These are phyloP conservation scores for Fusarium sambucinum DNA, from an alignment of 2,329 filamentous ascomycete genomes.

Conservation along the genomic window DNA sequence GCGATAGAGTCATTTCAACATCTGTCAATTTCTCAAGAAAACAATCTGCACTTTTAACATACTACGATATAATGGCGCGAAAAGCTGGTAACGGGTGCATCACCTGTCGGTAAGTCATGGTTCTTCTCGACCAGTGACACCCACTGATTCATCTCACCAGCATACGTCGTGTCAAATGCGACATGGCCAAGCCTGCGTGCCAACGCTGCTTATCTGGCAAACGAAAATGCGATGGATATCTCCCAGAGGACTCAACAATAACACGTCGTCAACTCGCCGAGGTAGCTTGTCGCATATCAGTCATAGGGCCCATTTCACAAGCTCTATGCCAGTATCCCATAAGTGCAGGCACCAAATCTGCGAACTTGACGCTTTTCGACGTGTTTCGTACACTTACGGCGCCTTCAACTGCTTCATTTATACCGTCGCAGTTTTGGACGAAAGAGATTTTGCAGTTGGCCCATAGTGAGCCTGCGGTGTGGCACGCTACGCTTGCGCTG, in stretches of 20 bases:
- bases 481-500: conserved; percentile 53
- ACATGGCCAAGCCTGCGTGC: conserved; percentile 51
- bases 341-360: conserved; percentile 1
- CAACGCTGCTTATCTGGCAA: conserved; percentile 43
- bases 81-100: conserved; percentile 46
- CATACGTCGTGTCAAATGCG: conserved; percentile 55
- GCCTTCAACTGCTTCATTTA: conserved; percentile 45
- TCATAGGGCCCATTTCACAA: conserved; percentile 49
- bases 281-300: conserved; percentile 46
- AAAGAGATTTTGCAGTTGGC: conserved; percentile 51
- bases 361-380: conserved; percentile 48
- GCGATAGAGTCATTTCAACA: neutral
- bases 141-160: conserved; percentile 23
- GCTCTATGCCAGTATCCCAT: conserved; percentile 41
- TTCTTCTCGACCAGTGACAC: fast-evolving
- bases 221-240: conserved; percentile 54
- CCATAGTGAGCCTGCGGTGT: conserved; percentile 52
- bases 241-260: conserved; percentile 39
- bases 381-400: conserved; percentile 53
- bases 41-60: neutral
- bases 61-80: conserved; percentile 32
- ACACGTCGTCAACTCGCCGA: conserved; percentile 51
- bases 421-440: conserved; percentile 52
- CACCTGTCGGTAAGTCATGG: conserved; percentile 43
- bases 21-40: neutral